A percentile compares a stretch with the other conserved stretches of the same genome.
Conservation (phyloP, 495 filamentous ascomycete genomes). For the Xylaria curta region DNA sequence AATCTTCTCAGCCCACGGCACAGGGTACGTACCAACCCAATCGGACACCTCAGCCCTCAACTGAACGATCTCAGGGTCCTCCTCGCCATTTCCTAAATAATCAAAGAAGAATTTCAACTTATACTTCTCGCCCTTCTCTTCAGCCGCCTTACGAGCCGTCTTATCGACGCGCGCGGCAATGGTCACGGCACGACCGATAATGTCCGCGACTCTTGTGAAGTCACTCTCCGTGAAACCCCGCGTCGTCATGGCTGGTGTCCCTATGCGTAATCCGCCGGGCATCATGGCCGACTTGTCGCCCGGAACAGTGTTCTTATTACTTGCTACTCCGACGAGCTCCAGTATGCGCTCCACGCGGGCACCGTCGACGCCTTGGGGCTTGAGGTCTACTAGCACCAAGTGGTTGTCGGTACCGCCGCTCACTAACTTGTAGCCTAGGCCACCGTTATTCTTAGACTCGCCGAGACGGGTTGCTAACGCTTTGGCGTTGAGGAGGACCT, state of each 20-base stretch:
- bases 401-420: constrained; percentile 97
- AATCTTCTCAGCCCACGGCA: constrained; percentile 73
- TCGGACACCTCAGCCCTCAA: constrained; percentile 89
- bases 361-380: constrained; percentile 87
- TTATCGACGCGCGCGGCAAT: constrained; percentile 87
- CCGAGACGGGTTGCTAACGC: constrained; percentile 80
- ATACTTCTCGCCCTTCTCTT: constrained; percentile 80
- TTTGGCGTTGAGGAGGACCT: constrained; percentile 85
- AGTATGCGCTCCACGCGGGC: constrained; percentile 93
- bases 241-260: constrained; percentile 97
- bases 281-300: constrained; percentile 92
- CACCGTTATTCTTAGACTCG: constrained; percentile 72
- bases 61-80: constrained; percentile 83
- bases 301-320: constrained; percentile 98
- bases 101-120: constrained; percentile 86
- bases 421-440: constrained; percentile 88
- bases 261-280: constrained; percentile 89
- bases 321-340: constrained; percentile 91
- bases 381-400: constrained; percentile 92
- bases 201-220: constrained; percentile 87
- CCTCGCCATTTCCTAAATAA: constrained; percentile 80
- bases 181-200: constrained; percentile 88
- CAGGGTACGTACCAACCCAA: constrained; percentile 91
- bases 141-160: constrained; percentile 74
- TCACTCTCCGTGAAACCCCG: constrained; percentile 86